These are phyloP conservation scores for Stachybotrys chlorohalonatus DNA, from an alignment of 2,329 filamentous ascomycete genomes.

Conservation along the genomic window DNA sequence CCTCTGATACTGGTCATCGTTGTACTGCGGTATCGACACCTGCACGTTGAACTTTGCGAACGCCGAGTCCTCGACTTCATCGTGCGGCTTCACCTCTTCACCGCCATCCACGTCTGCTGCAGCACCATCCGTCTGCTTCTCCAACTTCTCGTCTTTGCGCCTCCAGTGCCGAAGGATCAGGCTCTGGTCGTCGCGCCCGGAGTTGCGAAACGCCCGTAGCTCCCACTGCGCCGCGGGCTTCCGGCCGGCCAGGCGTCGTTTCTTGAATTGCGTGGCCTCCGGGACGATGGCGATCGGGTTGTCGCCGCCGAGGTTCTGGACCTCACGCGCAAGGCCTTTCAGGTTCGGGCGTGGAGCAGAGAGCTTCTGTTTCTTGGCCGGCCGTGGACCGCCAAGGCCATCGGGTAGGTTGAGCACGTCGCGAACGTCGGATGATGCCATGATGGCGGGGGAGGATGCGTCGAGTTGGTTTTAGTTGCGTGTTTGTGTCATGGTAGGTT, in stretches of 20 bases:
- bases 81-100: slow-evolving; percentile 21
- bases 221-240: slow-evolving; percentile 57
- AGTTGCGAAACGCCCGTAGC: slow-evolving; percentile 64
- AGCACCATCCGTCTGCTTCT: slow-evolving; percentile 22
- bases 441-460: slow-evolving; percentile 23
- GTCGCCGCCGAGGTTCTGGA: slow-evolving; percentile 56
- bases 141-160: slow-evolving; percentile 44
- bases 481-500: not conserved
- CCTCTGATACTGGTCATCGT: slow-evolving; percentile 74
- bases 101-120: slow-evolving; percentile 21
- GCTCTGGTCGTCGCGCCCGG: slow-evolving; percentile 58
- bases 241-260: slow-evolving; percentile 42
- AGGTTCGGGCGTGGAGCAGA: slow-evolving; percentile 49
- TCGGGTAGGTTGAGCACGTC: slow-evolving; percentile 79
- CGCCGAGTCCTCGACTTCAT: slow-evolving; percentile 44
- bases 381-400: slow-evolving; percentile 37
- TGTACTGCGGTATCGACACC: slow-evolving; percentile 71
- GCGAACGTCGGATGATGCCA: slow-evolving; percentile 73
- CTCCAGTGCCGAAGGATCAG: slow-evolving; percentile 76
- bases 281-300: slow-evolving; percentile 60
- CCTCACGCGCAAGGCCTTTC: slow-evolving; percentile 56
- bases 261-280: slow-evolving; percentile 50
- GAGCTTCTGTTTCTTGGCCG: slow-evolving; percentile 67
- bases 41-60: slow-evolving; percentile 88
- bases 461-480: not conserved